Evolutionary conservation across 2,329 filamentous ascomycete species (phyloP), one percentile per base, ranked within the genome.

Genomic region (Verticillium albo-atrum): DNA sequence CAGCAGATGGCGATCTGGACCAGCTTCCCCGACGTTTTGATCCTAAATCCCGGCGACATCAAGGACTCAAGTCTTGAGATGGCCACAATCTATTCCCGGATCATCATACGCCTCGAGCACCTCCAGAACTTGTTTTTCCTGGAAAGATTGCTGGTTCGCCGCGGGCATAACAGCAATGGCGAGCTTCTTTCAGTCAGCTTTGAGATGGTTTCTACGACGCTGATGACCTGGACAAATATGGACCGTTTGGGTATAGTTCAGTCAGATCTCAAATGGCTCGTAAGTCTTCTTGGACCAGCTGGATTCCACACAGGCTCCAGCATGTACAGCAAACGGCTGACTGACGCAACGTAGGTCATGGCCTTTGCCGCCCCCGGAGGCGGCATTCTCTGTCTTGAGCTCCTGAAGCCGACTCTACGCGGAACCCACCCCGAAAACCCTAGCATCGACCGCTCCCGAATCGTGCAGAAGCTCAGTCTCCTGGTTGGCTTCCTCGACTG

Each of bases 81-180:
- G 0, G 62, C 70, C 0, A 66, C 68, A 0, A 61, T 82, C 0
- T 81, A 80, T 56, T 72, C 73, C 5, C 72, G 79, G 2, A 74
- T 82, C 15, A 67, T 85, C 1, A 68, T 82, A 1, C 74, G 75
- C 2, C 73, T 85, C 2, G 76, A 80, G 25, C 78, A 83, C 53
- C 69, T 85, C 0, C 80, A 86, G 50, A 86, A 86, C 42, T 72
- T 83, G 3, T 86, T 88, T 60, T 77, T 88, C 10, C 71, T 86
- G 6, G 81, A 87, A 59, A 75, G 85, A 17, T 75, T 87, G 0
- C 70, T 87, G 9, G 73, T 82, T 25, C 82, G 81, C 20, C 68
- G 71, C 3, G 73, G 75, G 0, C 68, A 74, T 14, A 64, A 69
- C 0, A 72, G 74, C 9, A 70, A 74, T 9, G 74, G 74, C 0